Conservation (phyloP, 352 stramenopile genomes). For the Phytophthora capsici region DNA sequence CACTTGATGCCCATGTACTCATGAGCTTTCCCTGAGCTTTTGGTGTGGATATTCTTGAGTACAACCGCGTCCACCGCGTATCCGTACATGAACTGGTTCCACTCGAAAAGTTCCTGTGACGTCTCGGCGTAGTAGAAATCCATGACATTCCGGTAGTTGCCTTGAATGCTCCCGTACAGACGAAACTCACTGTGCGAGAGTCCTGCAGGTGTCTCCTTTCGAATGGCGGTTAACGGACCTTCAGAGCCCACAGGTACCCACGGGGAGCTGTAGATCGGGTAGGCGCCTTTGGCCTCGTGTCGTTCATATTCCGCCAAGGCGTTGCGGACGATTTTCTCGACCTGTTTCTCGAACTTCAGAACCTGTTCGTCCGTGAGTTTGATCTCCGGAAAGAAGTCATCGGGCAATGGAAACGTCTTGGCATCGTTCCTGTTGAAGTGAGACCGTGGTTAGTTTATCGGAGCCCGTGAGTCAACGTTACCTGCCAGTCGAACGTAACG, state of each 20-base stretch:
- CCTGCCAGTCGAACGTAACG: conserved; percentile 19
- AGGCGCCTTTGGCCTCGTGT: conserved; percentile 39
- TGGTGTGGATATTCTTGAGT: conserved; percentile 75
- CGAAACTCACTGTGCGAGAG: conserved; percentile 45
- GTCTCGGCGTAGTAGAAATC: conserved; percentile 77
- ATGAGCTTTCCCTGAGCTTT: conserved; percentile 34
- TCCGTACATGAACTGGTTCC: conserved; percentile 73
- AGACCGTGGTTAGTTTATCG: conserved; percentile 27
- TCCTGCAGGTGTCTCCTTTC: conserved; percentile 31
- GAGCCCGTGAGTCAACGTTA: conserved; percentile 20
- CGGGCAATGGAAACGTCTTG: conserved; percentile 46
- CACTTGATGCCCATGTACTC: conserved; percentile 88
- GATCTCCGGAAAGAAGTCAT: conserved; percentile 48
- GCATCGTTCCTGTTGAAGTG: conserved; percentile 32
- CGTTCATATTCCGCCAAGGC: conserved; percentile 43
- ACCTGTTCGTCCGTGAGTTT: conserved; percentile 41
- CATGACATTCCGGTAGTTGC: conserved; percentile 69
- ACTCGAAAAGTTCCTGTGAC: conserved; percentile 66
- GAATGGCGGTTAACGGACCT: conserved; percentile 41
- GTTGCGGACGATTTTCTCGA: conserved; percentile 37
- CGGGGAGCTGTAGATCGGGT: conserved; percentile 37
- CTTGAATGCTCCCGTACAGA: conserved; percentile 60
- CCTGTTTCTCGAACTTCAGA: conserved; percentile 36
- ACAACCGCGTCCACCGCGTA: conserved; percentile 72
- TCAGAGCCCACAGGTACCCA: conserved; percentile 39